A percentile compares a stretch with the other conserved stretches of the same genome.
Conservation (phyloP, 1,284 basidiomycete species). For the Thecaphora frezii region DNA sequence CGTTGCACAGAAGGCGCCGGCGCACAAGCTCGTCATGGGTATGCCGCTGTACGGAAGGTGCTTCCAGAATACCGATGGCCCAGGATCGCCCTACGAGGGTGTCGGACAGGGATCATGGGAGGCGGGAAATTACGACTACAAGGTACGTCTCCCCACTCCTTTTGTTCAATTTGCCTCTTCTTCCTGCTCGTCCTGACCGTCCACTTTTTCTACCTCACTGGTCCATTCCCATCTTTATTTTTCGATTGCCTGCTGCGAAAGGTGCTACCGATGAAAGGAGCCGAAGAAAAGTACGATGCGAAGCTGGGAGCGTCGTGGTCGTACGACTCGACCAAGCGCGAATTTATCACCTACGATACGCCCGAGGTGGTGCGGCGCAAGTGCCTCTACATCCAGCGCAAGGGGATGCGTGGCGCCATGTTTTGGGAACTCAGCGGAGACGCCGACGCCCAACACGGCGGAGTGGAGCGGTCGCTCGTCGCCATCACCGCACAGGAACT, state of each 20-base stretch:
- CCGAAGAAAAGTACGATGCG: constrained; percentile 71
- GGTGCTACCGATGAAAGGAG: constrained; percentile 70
- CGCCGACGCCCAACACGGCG: constrained; percentile 25
- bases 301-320: constrained; percentile 73
- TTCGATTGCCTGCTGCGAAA: not conserved
- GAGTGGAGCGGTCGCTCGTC: constrained; percentile 33
- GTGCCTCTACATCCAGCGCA: constrained; percentile 72
- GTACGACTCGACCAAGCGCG: constrained; percentile 69
- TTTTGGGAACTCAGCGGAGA: constrained; percentile 62
- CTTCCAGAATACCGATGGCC: constrained; percentile 75
- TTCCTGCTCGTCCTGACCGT: not conserved
- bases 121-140: constrained; percentile 67
- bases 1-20: constrained; percentile 68
- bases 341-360: constrained; percentile 79
- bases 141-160: no score
- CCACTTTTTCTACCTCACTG: no score
- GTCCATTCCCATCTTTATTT: no score
- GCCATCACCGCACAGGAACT: constrained; percentile 27
- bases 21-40: constrained; percentile 78
- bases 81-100: constrained; percentile 74
- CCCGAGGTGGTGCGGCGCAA: constrained; percentile 72
- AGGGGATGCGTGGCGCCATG: constrained; percentile 77
- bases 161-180: no score
- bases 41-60: constrained; percentile 67
- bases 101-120: constrained; percentile 75